Evolutionary conservation across 306 rosid species (phyloP).

Genomic region (Sphenostylis stenocarpa): DNA sequence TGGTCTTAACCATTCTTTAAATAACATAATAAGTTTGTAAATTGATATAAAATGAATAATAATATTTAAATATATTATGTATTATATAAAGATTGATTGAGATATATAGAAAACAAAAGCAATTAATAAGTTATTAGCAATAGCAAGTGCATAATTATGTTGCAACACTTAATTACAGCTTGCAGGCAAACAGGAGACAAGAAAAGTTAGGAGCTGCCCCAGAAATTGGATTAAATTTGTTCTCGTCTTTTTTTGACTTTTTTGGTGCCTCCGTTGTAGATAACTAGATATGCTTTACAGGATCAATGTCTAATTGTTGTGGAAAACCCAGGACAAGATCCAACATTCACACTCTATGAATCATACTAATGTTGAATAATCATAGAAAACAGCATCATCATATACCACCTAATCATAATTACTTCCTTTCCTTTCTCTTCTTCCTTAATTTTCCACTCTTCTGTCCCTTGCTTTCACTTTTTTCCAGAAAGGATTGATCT

Average conservation of each 20-base stretch:
- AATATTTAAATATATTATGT: no score
- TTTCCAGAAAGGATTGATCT: not conserved
- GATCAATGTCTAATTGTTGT: constrained; percentile 31
- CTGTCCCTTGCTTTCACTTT: not conserved
- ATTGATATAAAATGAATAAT: no score
- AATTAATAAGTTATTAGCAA: no score
- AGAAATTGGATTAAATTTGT: not conserved
- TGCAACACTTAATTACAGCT: constrained; percentile 45
- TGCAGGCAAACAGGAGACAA: constrained; percentile 68
- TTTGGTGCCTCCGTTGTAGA: constrained; percentile 22
- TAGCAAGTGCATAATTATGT: constrained; percentile 5
- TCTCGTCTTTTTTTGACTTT: constrained; percentile 20
- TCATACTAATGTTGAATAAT: constrained; percentile 34
- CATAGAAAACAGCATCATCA: not conserved
- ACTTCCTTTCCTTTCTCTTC: not conserved
- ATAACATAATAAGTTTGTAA: no score
- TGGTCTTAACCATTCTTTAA: no score
- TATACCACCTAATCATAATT: constrained; percentile 25
- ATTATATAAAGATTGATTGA: no score
- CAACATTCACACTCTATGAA: constrained; percentile 50
- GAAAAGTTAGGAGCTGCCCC: constrained; percentile 21
- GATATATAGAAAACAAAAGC: no score
- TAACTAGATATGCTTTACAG: constrained; percentile 9
- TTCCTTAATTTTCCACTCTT: not conserved
- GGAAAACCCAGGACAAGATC: constrained; percentile 51